Evolutionary conservation across 2,329 filamentous ascomycete species (phyloP).

Genomic region (Trichoderma pleuroti): DNA sequence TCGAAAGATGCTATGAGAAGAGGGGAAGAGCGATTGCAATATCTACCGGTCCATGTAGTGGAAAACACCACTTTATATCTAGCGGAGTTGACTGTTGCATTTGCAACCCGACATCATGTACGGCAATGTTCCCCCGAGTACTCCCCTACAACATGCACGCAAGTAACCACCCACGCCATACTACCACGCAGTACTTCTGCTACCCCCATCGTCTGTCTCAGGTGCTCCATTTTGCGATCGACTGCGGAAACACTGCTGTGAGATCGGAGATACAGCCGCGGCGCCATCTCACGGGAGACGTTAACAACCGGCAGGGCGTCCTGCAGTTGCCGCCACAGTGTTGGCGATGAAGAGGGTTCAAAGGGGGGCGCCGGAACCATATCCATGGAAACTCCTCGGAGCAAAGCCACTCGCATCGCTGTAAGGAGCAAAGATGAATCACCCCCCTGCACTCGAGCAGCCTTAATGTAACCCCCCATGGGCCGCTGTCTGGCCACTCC

Average conservation of each 20-base stretch:
- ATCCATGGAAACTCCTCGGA: constrained; percentile 11
- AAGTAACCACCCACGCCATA: not conserved
- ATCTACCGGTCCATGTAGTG: not conserved
- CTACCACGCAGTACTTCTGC: not conserved
- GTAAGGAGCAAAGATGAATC: not conserved
- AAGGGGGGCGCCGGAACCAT: not conserved
- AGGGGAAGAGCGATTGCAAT: not conserved
- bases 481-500: not conserved
- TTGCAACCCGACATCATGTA: not conserved
- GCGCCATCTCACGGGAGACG: not conserved
- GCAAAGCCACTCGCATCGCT: not conserved
- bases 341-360: not conserved
- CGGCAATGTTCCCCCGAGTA: not conserved
- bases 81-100: not conserved
- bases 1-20: not conserved
- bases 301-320: not conserved
- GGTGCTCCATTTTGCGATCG: not conserved
- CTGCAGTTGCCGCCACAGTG: not conserved
- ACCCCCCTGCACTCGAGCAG: not conserved
- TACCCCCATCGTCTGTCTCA: not conserved
- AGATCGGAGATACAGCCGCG: not conserved
- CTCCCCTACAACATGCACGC: not conserved
- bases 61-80: not conserved
- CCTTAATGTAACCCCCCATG: not conserved
- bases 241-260: not conserved